Percentiles rank a stretch among this genome's conserved stretches.
Conservation (phyloP, 2,329 filamentous ascomycete genomes). For the Fusarium algeriense region DNA sequence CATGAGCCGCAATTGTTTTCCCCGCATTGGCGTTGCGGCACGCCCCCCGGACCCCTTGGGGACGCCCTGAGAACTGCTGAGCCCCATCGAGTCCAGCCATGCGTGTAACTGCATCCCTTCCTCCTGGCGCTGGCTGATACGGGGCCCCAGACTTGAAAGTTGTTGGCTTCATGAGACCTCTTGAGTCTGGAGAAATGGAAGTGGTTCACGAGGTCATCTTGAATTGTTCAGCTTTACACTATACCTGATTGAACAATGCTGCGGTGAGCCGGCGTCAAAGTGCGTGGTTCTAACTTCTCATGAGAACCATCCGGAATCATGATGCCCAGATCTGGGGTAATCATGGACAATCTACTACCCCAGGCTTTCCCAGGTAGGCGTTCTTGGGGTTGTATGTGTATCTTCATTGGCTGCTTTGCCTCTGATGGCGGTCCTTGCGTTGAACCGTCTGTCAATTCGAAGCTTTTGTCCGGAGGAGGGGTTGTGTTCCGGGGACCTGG, state of each 20-base stretch:
- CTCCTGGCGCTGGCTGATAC: constrained; percentile 40
- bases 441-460: constrained; percentile 18
- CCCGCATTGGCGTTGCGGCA: constrained; percentile 44
- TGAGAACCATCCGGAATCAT: constrained; percentile 14
- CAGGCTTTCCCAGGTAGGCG: constrained; percentile 15
- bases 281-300: constrained; percentile 25
- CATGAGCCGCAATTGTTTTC: constrained; percentile 49
- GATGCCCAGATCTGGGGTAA: constrained; percentile 25
- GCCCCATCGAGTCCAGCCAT: constrained; percentile 3
- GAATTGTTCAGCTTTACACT: constrained; percentile 1
- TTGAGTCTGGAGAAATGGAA: constrained; percentile 30
- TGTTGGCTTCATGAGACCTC: constrained; percentile 28
- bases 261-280: constrained; percentile 4
- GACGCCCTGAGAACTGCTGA: constrained; percentile 26
- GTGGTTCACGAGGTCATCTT: constrained; percentile 11
- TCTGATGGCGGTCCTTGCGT: constrained; percentile 13
- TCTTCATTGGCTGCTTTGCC: constrained; percentile 25
- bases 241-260: constrained; percentile 15
- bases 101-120: constrained; percentile 37
- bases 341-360: constrained; percentile 14
- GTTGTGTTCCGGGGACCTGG: constrained; percentile 28
- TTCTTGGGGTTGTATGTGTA: constrained; percentile 16
- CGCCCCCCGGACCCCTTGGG: constrained; percentile 22
- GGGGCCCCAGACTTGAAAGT: constrained; percentile 42
- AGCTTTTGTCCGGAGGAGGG: constrained; percentile 22